phyloP scores from a whole-genome alignment of 2,329 filamentous ascomycete species.

The Passalora sequoiae region DNA sequence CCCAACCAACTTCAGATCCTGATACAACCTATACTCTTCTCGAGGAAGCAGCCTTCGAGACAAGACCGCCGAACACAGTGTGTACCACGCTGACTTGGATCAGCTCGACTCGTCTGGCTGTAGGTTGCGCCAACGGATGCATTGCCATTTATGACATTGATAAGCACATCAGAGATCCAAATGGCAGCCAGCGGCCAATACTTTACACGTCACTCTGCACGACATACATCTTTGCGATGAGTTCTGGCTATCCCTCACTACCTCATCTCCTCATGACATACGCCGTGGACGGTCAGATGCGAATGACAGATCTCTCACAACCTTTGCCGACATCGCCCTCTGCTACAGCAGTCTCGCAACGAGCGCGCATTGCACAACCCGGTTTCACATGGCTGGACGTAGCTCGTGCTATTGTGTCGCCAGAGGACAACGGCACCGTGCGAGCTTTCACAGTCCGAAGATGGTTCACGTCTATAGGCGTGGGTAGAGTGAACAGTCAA shows the following conservation, averaged over 20 bases:
- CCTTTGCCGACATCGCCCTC: conserved; percentile 39
- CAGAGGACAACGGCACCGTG: conserved; percentile 52
- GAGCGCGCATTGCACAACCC: conserved; percentile 47
- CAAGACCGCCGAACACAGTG: conserved; percentile 47
- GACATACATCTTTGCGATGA: conserved; percentile 45
- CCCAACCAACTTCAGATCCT: conserved; percentile 18
- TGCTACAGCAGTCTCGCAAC: conserved; percentile 44
- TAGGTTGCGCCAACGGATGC: conserved; percentile 53
- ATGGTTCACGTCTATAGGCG: conserved; percentile 45
- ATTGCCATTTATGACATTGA: conserved; percentile 51
- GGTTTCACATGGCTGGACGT: conserved; percentile 53
- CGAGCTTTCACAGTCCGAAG: conserved; percentile 48
- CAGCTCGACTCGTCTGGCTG: conserved; percentile 50
- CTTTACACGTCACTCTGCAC: conserved; percentile 42
- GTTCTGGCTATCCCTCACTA: conserved; percentile 50
- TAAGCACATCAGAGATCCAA: conserved; percentile 10
- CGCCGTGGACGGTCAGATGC: conserved; percentile 51
- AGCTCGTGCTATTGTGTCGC: conserved; percentile 49
- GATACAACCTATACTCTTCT: conserved; percentile 38
- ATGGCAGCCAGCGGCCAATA: conserved; percentile 35
- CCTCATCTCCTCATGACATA: conserved; percentile 50
- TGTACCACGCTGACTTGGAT: conserved; percentile 56
- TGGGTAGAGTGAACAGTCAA: conserved; percentile 34
- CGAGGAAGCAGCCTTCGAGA: conserved; percentile 46
- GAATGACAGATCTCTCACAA: conserved; percentile 51